Conservation (phyloP, 2,329 filamentous ascomycete species). For the Beauveria sp. region DNA sequence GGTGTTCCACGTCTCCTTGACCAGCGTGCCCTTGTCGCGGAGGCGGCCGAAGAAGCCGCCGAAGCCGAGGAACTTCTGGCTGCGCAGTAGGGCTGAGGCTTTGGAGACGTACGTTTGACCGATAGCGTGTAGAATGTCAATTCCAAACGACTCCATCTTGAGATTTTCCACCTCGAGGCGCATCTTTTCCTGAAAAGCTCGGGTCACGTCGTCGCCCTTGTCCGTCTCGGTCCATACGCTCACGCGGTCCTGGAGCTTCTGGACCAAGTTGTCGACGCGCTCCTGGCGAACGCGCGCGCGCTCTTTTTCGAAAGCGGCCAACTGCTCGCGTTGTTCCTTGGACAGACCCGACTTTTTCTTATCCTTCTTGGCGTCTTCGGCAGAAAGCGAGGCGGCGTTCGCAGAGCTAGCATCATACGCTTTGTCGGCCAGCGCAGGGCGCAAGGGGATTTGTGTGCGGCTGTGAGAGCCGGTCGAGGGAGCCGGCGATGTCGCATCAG, state of each 20-base stretch:
- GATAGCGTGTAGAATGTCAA: slow-evolving; percentile 94
- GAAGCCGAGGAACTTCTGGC: slow-evolving; percentile 94
- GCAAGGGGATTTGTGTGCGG: slow-evolving; percentile 57
- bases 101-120: slow-evolving; percentile 87
- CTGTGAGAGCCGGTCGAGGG: slow-evolving; percentile 36
- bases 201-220: slow-evolving; percentile 75
- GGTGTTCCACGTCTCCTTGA: slow-evolving; percentile 98
- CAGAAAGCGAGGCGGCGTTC: slow-evolving; percentile 57
- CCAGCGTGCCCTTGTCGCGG: slow-evolving; percentile 92
- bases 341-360: slow-evolving; percentile 83
- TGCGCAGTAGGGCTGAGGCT: slow-evolving; percentile 79
- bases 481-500: slow-evolving; percentile 31
- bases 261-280: slow-evolving; percentile 73
- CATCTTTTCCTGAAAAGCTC: slow-evolving; percentile 89
- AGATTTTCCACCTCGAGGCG: slow-evolving; percentile 92
- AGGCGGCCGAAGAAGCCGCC: slow-evolving; percentile 89
- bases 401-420: slow-evolving; percentile 65
- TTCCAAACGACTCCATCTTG: slow-evolving; percentile 97
- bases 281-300: slow-evolving; percentile 78
- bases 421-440: slow-evolving; percentile 81
- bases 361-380: slow-evolving; percentile 42
- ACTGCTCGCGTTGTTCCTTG: slow-evolving; percentile 89
- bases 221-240: slow-evolving; percentile 97
- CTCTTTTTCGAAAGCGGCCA: slow-evolving; percentile 82
- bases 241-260: slow-evolving; percentile 83